Evolutionary conservation across 805 yeast genomes (phyloP).

Genomic region (Kuraishia ogatae): DNA sequence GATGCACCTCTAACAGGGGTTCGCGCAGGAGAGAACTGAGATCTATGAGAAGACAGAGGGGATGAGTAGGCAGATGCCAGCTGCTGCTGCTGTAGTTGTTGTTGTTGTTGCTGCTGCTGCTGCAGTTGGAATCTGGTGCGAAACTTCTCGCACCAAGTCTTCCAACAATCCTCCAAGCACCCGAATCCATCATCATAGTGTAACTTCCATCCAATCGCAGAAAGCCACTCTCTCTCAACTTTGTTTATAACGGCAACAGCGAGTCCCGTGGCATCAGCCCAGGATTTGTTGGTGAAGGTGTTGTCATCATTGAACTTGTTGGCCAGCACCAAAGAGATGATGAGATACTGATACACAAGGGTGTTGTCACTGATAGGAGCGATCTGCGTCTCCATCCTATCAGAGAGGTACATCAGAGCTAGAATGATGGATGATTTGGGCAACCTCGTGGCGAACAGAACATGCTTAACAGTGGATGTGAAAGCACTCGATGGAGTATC

Average conservation of each 20-base stretch:
- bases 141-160: constrained; percentile 25
- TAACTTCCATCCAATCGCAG: constrained; percentile 19
- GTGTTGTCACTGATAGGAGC: constrained; percentile 22
- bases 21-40: neutral
- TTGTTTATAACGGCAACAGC: constrained; percentile 48
- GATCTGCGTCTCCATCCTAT: constrained; percentile 32
- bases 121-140: constrained; percentile 2
- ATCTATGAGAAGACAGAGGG: neutral
- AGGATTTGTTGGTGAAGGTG: constrained; percentile 88
- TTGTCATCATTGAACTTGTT: constrained; percentile 95
- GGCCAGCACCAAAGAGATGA: constrained; percentile 70
- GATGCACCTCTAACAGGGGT: neutral
- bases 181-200: constrained; percentile 20
- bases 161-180: constrained; percentile 27
- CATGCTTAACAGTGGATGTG: constrained; percentile 51
- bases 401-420: constrained; percentile 71
- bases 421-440: constrained; percentile 76
- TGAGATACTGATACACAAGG: constrained; percentile 44
- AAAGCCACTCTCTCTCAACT: constrained; percentile 51
- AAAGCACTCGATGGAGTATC: constrained; percentile 40
- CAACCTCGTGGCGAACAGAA: constrained; percentile 78
- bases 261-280: constrained; percentile 94
- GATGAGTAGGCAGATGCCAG: neutral
- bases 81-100: neutral
- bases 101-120: constrained; percentile 1